Evolutionary conservation across 768 basidiomycete species (phyloP), one percentile per base, ranked within the genome.

Genomic region (Leccinum barrowsii): DNA sequence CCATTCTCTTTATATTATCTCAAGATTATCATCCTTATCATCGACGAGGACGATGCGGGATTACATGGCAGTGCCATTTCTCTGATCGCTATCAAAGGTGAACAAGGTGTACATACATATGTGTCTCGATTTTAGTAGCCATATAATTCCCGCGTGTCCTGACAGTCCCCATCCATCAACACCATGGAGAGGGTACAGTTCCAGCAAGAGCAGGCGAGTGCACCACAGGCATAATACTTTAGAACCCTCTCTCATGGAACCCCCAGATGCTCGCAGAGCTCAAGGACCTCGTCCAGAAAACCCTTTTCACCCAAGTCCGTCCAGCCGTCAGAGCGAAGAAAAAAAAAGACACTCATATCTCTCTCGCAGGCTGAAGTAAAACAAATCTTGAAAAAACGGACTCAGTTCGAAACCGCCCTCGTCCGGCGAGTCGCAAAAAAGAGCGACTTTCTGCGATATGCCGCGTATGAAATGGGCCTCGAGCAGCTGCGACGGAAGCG

Each of bases 111-210:
- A 34, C 1, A 34, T 34, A 34, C 5, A 13, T 34, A 34, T 32
- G 40, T 19, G 40, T 19, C n/a, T 42, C 7, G 19, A 44, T 44
- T 8, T 44, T 11, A 44, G 42, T 4, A 19, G 10, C 10, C 42
- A 42, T 37, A 40, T 37, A 40, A 40, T 40, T 40, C 40, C 40
- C n/a, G 40, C 17, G 40, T 40, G n/a, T 19, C n/a, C 7, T 15
- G 13, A 15, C 15, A 35, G 2, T 12, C 10, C 8, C 8, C 28
- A 7, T 28, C 28, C 28, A 34, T 5, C 35, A n/a, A 49, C 64
- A 74, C 22, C 59, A 95, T 98, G 94, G 94, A 98, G 81, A 83
- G 92, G 63, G 94, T 96, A 0, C 90, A 96, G 59, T 95, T 89
- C 66, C 86, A 95, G 74, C 90, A 95, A 73, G 94, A 96, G 85